A percentile compares a stretch with the other conserved stretches of the same genome.
phyloP scores from a whole-genome alignment of 805 yeast species.

The Wickerhamiella siamensis region DNA sequence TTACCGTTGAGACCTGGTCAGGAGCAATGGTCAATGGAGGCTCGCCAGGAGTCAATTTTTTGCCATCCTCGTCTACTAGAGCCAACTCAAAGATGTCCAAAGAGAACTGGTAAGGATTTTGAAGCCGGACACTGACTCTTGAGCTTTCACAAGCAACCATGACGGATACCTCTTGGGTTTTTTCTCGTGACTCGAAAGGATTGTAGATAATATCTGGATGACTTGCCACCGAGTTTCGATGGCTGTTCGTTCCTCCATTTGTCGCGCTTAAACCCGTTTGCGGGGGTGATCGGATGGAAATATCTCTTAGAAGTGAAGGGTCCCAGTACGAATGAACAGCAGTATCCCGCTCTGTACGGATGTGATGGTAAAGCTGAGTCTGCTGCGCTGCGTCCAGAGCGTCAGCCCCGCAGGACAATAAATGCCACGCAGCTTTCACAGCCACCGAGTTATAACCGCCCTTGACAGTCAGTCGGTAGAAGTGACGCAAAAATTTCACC shows the following conservation, averaged over 20 bases:
- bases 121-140: constrained; percentile 42
- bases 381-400: not conserved
- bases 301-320: constrained; percentile 43
- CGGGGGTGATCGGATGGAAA: constrained; percentile 20
- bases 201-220: constrained; percentile 28
- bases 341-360: constrained; percentile 1
- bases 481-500: not conserved
- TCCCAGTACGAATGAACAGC: constrained; percentile 51
- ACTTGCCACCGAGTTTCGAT: not conserved
- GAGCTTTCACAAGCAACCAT: constrained; percentile 50
- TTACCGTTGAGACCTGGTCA: constrained; percentile 14
- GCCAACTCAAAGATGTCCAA: constrained; percentile 35
- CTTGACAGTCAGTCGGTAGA: not conserved
- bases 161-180: constrained; percentile 16
- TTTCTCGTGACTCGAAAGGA: constrained; percentile 31
- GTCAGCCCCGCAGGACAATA: not conserved
- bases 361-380: not conserved
- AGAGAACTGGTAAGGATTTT: constrained; percentile 71
- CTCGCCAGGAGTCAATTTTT: constrained; percentile 13
- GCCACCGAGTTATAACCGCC: not conserved
- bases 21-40: constrained; percentile 22
- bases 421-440: not conserved
- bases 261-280: constrained; percentile 4
- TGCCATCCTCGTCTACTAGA: constrained; percentile 16
- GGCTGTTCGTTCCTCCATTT: constrained; percentile 2